These are phyloP conservation scores for Ogataea trehaloabstinens DNA, from an alignment of 805 yeast genomes.

Conservation along the genomic window DNA sequence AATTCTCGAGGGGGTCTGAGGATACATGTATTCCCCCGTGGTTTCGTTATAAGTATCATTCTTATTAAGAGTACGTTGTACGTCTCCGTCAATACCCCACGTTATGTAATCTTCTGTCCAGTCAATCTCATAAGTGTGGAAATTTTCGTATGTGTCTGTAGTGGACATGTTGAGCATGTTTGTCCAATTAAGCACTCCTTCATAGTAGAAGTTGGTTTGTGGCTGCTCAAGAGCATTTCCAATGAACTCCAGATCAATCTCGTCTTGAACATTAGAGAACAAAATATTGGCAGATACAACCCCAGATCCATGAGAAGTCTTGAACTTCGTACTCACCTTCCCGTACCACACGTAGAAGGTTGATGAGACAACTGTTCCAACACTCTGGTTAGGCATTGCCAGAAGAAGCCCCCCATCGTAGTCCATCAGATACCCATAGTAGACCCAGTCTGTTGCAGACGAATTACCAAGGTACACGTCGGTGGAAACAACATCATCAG, in stretches of 20 bases:
- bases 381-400: constrained; percentile 74
- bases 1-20: constrained; percentile 73
- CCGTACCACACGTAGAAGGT: constrained; percentile 88
- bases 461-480: constrained; percentile 61
- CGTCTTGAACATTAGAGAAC: constrained; percentile 84
- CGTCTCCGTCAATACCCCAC: constrained; percentile 73
- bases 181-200: constrained; percentile 68
- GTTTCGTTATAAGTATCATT: constrained; percentile 65
- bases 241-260: constrained; percentile 83
- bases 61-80: constrained; percentile 62
- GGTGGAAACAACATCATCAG: constrained; percentile 25
- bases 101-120: constrained; percentile 71
- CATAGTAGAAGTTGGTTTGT: constrained; percentile 78
- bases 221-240: constrained; percentile 68
- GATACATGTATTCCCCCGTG: constrained; percentile 51
- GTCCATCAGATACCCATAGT: constrained; percentile 55
- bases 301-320: constrained; percentile 74
- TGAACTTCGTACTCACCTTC: constrained; percentile 63
- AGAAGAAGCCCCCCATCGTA: constrained; percentile 58
- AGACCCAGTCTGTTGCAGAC: constrained; percentile 64
- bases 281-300: constrained; percentile 81
- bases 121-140: constrained; percentile 74
- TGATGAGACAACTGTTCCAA: constrained; percentile 80
- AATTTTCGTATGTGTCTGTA: constrained; percentile 59
- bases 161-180: constrained; percentile 48